Evolutionary conservation across 2,329 filamentous ascomycete genomes (phyloP).

Genomic region (Phyllosticta paracitricarpa): DNA sequence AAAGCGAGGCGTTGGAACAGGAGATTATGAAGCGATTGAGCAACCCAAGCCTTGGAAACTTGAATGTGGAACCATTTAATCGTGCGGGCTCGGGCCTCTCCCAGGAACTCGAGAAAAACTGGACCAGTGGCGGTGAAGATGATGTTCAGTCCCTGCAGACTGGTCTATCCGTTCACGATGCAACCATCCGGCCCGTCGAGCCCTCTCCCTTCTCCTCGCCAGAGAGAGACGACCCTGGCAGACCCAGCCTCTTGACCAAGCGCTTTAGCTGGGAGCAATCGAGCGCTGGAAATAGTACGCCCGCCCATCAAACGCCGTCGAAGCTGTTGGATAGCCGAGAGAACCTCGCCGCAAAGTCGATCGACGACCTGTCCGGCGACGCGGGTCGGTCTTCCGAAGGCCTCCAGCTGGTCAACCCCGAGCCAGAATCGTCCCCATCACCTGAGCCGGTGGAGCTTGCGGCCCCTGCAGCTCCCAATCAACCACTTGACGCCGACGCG

Average conservation of each 20-base stretch:
- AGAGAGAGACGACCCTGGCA: not conserved
- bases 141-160: not conserved
- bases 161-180: not conserved
- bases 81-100: constrained; percentile 56
- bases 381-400: constrained; percentile 3
- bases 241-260: constrained; percentile 17
- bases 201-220: not conserved
- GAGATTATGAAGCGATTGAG: constrained; percentile 65
- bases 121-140: constrained; percentile 38
- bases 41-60: constrained; percentile 6
- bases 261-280: constrained; percentile 30
- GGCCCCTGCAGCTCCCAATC: constrained; percentile 9
- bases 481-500: constrained; percentile 8
- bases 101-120: constrained; percentile 59
- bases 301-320: not conserved
- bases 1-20: constrained; percentile 61
- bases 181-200: not conserved
- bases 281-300: constrained; percentile 2
- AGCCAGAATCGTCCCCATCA: constrained; percentile 7
- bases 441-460: constrained; percentile 8
- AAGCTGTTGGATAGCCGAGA: not conserved
- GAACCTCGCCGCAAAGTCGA: not conserved
- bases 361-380: not conserved
- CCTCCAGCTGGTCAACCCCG: constrained; percentile 13
- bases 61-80: constrained; percentile 15